These are phyloP conservation scores for Blastobotrys mokoenaii DNA, from an alignment of 805 yeast genomes.

Conservation along the genomic window DNA sequence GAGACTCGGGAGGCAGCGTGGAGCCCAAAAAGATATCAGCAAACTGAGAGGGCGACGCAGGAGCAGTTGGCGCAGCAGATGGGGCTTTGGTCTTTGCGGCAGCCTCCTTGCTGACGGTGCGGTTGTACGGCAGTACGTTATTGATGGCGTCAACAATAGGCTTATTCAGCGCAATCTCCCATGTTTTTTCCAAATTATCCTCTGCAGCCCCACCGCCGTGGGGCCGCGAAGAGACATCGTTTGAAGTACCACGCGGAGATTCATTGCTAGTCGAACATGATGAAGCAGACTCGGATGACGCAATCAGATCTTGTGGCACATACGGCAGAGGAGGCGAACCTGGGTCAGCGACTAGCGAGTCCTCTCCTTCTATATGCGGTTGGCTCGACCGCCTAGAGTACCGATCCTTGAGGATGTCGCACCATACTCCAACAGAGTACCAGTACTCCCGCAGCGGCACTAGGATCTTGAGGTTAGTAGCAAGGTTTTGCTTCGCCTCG, in stretches of 20 bases:
- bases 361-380: no score
- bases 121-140: background rate
- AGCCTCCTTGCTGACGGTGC: background rate
- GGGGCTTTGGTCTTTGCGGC: background rate
- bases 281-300: background rate
- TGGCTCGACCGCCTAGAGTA: slow-evolving; percentile 11
- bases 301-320: background rate
- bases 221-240: no score
- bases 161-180: no score
- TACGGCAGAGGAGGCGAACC: slow-evolving; percentile 1
- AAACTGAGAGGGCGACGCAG: background rate
- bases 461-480: slow-evolving; percentile 24
- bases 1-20: background rate
- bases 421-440: slow-evolving; percentile 30
- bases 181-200: background rate
- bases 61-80: background rate
- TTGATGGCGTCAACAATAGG: background rate
- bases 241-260: no score
- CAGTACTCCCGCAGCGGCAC: slow-evolving; percentile 28
- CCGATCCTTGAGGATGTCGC: slow-evolving; percentile 26
- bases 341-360: background rate
- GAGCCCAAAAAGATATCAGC: background rate
- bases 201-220: background rate
- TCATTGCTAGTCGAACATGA: no score
- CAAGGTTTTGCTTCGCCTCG: slow-evolving; percentile 26